Evolutionary conservation across 257 asterid species (phyloP).

Genomic region (Nicotiana attenuata): DNA sequence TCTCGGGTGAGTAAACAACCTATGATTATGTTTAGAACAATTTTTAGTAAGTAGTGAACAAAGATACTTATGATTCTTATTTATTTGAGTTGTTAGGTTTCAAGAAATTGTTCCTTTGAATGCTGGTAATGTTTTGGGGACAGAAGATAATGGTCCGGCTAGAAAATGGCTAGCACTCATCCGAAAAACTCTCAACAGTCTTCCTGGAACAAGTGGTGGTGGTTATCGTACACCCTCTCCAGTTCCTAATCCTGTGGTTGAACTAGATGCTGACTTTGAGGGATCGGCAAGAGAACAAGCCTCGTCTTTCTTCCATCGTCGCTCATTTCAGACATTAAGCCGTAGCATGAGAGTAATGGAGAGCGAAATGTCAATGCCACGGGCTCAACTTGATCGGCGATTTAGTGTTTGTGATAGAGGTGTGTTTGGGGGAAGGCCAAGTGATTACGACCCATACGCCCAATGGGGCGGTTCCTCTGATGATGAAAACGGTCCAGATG

Average conservation of each 20-base stretch:
- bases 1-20: constrained; percentile 64
- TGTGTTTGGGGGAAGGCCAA: constrained; percentile 48
- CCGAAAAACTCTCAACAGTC: constrained; percentile 59
- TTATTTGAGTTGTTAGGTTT: constrained; percentile 75
- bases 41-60: not conserved
- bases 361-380: constrained; percentile 42
- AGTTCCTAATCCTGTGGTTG: constrained; percentile 67
- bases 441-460: constrained; percentile 49
- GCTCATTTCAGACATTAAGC: constrained; percentile 66
- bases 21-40: not conserved
- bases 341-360: constrained; percentile 77
- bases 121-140: constrained; percentile 96
- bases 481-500: constrained; percentile 56
- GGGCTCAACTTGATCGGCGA: constrained; percentile 69
- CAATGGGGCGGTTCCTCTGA: constrained; percentile 60
- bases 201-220: constrained; percentile 60
- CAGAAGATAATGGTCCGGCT: constrained; percentile 96
- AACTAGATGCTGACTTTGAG: constrained; percentile 83
- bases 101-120: constrained; percentile 97
- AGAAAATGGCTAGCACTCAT: constrained; percentile 83
- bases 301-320: constrained; percentile 59
- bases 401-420: constrained; percentile 80
- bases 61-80: not conserved
- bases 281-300: constrained; percentile 44
- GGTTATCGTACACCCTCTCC: constrained; percentile 72